Conservation (phyloP, 768 basidiomycete species). For the Lenzites betulinus region DNA sequence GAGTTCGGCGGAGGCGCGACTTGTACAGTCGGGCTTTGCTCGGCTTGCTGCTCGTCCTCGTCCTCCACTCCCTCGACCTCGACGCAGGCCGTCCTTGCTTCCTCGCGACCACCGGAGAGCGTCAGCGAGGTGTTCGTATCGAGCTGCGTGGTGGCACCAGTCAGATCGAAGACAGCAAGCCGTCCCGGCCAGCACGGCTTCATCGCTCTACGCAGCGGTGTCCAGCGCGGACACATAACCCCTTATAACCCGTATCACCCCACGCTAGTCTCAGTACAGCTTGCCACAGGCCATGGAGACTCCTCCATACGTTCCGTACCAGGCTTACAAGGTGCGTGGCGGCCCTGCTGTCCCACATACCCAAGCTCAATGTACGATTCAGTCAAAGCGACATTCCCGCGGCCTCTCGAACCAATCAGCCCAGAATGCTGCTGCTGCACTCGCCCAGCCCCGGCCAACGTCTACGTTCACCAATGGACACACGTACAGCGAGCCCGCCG, state of each 20-base stretch:
- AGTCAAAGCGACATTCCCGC: conserved; percentile 54
- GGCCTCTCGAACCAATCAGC: conserved; percentile 33
- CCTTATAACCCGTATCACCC: too few species aligned
- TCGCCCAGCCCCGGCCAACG: conserved; percentile 7
- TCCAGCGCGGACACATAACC: not conserved
- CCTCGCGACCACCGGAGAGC: not conserved
- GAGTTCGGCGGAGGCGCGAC: not conserved
- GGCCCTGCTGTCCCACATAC: not conserved
- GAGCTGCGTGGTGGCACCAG: not conserved
- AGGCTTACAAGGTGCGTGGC: conserved; percentile 46
- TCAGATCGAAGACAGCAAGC: conserved; percentile 8
- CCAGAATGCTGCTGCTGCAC: not conserved
- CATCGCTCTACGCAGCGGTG: conserved; percentile 16
- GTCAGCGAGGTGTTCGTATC: not conserved
- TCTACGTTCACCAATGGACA: conserved; percentile 17
- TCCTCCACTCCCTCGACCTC: not conserved
- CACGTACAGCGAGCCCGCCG: conserved; percentile 21
- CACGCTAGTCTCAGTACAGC: not conserved
- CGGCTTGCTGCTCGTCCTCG: not conserved
- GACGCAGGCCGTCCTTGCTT: conserved; percentile 3
- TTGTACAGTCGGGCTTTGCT: not conserved
- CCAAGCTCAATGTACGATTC: not conserved
- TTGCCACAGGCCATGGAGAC: conserved; percentile 26
- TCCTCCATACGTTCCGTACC: conserved; percentile 46
- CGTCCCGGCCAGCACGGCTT: conserved; percentile 14